Conservation (phyloP, 371 early-diverging fungal genomes). For the Mucor plumbeus region DNA sequence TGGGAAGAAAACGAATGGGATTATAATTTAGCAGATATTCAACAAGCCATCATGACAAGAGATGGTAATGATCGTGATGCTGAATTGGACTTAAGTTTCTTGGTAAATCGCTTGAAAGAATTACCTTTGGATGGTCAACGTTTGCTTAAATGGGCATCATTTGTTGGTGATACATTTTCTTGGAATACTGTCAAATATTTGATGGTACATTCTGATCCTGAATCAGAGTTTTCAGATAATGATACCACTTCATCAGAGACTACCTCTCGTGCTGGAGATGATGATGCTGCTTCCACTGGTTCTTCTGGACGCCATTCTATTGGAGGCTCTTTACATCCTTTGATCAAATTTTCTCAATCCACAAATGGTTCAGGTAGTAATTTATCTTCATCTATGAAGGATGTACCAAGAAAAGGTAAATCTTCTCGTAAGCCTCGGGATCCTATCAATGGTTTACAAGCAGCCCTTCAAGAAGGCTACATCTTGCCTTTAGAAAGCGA, state of each 20-base stretch:
- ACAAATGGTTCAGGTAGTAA: background rate
- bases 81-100: constrained; percentile 42
- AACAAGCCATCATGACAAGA: constrained; percentile 26
- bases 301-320: background rate
- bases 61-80: constrained; percentile 26
- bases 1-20: constrained; percentile 56
- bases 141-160: constrained; percentile 48
- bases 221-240: constrained; percentile 37
- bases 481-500: constrained; percentile 47
- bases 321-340: background rate
- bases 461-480: constrained; percentile 52
- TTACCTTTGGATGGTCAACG: constrained; percentile 42
- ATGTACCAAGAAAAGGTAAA: background rate
- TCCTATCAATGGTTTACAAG: constrained; percentile 53
- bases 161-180: constrained; percentile 51
- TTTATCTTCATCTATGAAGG: background rate
- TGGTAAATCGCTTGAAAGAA: constrained; percentile 41
- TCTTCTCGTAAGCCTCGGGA: constrained; percentile 11
- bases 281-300: background rate
- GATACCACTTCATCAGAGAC: constrained; percentile 11
- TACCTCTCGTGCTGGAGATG: background rate
- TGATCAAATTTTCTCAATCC: constrained; percentile 14
- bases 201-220: constrained; percentile 41
- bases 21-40: constrained; percentile 41
- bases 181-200: constrained; percentile 48